Evolutionary conservation across 768 basidiomycete species (phyloP), one percentile per base, ranked within the genome.

Genomic region (Russula dissimulans): DNA sequence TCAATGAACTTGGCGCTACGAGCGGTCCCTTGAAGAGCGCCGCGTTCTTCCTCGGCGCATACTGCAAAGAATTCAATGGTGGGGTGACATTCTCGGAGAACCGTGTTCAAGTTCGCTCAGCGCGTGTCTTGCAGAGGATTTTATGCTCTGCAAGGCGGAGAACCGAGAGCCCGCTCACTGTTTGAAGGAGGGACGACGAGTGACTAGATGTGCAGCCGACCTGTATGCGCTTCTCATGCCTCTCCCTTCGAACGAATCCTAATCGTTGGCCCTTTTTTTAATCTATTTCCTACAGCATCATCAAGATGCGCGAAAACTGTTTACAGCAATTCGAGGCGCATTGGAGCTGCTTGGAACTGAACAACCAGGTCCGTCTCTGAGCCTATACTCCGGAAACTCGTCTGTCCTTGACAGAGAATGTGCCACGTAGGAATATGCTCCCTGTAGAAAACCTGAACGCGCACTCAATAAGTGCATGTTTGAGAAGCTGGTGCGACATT

Each of bases 1-100:
- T 97, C 41, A 78, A 83, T 61, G 97, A 99, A 74, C 74, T 99
- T 47, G 95, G 95, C 44, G 80, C 77, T 46, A 92, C 92, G 1
- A 95, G 91, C 65, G 97, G 86, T 60, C 97, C 95, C 2, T 77
- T 98, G 69, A 97, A 98, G 78, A 91, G 89, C 67, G 93, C 95
- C 1, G 88, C 92, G 8, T 98, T 97, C 82, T 97, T 97, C 77
- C 85, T 99, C 71, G 97, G 93, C 32, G 87, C 89, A 41, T 82
- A 91, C 71, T 99, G 95, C 82, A 92, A 92, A 74, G 90, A 93
- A 59, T 95, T 85, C 76, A 98, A 95, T 76, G 95, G 95, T 97
- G 62, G 54, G 88, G 1, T 75, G 17, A 51, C 34, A 14, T 47
- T 39, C 36, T 34, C 6, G 29, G 10, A 14, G 44, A 22, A 22